Base-by-base conservation (phyloP, 495 filamentous ascomycete genomes). In the Aspergillus incahuasiensis region DNA sequence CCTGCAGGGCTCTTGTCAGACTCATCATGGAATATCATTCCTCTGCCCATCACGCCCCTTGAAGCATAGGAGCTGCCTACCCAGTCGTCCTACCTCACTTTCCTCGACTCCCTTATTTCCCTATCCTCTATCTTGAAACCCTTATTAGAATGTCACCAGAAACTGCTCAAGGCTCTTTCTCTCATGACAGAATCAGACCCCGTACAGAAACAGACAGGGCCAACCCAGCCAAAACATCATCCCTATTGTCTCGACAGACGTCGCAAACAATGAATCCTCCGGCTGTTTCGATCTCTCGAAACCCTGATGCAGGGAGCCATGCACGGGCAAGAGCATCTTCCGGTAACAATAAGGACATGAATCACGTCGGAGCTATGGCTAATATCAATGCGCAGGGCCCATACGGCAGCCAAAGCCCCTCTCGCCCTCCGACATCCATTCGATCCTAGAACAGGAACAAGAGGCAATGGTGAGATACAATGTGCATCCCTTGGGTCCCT, bases 381-480 rank as follows among this genome's bases (percentile, higher is more conserved):
- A 11, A 49, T 24, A 19, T 40, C 21, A 2, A n/a, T 41, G 5
- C 20, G 22, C 48, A 70, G 90, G 80, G 18, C 90, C 82, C 56
- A 54, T 91, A 58, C 84, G 92, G 61, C 91, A 92, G 60, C 90
- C 91, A 0, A 80, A 88, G 45, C 92, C 91, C 0, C 68, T 95
- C 57, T 95, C 92, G 0, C 86, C 90, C 9, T 88, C 88, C 1
- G 92, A 96, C 65, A 75, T 97, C 38, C 90, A 96, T 71, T 72
- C 86, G 58, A 82, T 92, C 68, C 77, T 95, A 35, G 92, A 97
- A 72, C 90, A 92, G 64, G 92, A 96, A 63, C 92, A 97, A 64
- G 92, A 97, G 68, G 87, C 89, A n/a, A 85, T 96, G 63, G 92
- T 92, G 79, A 52, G 82, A 74, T 22, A 35, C 11, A 12, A 15